These are phyloP conservation scores for Lyophyllum decastes DNA, from an alignment of 768 basidiomycete species.

Conservation along the genomic window DNA sequence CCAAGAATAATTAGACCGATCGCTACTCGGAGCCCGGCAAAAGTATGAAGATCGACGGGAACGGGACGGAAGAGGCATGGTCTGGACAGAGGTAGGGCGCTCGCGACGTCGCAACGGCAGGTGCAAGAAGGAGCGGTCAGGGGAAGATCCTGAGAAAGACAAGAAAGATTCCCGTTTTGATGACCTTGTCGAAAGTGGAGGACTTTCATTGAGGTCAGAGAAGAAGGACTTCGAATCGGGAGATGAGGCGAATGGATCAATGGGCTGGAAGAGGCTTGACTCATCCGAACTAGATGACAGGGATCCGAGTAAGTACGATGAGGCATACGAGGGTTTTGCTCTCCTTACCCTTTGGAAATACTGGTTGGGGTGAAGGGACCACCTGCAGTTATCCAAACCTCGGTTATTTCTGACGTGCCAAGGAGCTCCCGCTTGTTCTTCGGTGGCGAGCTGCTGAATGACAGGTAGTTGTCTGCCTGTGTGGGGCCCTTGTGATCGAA, in stretches of 20 bases:
- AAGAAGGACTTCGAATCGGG: conserved; percentile 46
- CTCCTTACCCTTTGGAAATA: conserved; percentile 24
- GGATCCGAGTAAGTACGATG: conserved; percentile 1
- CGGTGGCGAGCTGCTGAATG: conserved; percentile 19
- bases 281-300: conserved; percentile 16
- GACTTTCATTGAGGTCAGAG: conserved; percentile 37
- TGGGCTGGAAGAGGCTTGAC: conserved; percentile 17
- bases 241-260: conserved; percentile 43
- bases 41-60: conserved; percentile 34
- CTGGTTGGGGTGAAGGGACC: conserved; percentile 29
- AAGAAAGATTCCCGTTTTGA: conserved; percentile 42
- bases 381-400: conserved; percentile 35
- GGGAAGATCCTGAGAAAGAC: conserved; percentile 37
- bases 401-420: conserved; percentile 19
- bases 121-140: conserved; percentile 22
- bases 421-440: conserved; percentile 16
- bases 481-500: conserved; percentile 30
- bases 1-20: conserved; percentile 36
- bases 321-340: background rate
- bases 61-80: conserved; percentile 27
- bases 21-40: conserved; percentile 25
- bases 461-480: conserved; percentile 22
- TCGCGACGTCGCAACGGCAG: conserved; percentile 22
- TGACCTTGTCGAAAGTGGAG: conserved; percentile 20
- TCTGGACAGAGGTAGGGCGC: conserved; percentile 32